Percentiles rank a stretch among this genome's conserved stretches.
phyloP scores from a whole-genome alignment of 1,284 basidiomycete genomes.

The Fomitiporia mediterranea region DNA sequence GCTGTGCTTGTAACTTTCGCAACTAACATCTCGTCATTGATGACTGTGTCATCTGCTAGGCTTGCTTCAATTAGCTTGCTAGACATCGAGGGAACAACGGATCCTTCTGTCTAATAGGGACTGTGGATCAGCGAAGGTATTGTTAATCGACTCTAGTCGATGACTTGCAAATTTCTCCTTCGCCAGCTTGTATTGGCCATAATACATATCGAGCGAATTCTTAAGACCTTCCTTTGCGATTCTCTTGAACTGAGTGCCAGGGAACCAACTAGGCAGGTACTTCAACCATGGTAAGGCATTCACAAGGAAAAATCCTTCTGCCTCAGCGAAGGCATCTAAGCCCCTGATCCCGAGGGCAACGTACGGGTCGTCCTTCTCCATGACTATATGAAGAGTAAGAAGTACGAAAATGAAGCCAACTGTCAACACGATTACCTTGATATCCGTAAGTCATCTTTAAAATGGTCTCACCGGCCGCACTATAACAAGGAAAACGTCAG shows the following conservation, averaged over 20 bases:
- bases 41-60: slow-evolving; percentile 1
- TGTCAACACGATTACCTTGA: slow-evolving; percentile 4
- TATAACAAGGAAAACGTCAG: background rate
- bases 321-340: background rate
- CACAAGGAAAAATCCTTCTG: slow-evolving; percentile 14
- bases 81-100: slow-evolving; percentile 13
- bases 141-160: background rate
- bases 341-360: slow-evolving; percentile 17
- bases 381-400: background rate
- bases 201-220: slow-evolving; percentile 7
- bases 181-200: slow-evolving; percentile 8
- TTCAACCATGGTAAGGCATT: slow-evolving; percentile 15
- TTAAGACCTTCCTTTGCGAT: slow-evolving; percentile 49
- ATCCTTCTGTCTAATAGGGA: slow-evolving; percentile 3
- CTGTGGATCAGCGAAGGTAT: slow-evolving; percentile 9
- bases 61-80: slow-evolving; percentile 14
- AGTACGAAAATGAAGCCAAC: background rate
- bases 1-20: background rate
- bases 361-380: slow-evolving; percentile 18
- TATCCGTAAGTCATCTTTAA: slow-evolving; percentile 14
- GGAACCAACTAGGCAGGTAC: slow-evolving; percentile 19
- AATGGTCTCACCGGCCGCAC: slow-evolving; percentile 3
- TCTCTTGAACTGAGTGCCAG: slow-evolving; percentile 33
- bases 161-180: slow-evolving; percentile 15
- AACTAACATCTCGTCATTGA: slow-evolving; percentile 6